Evolutionary conservation across 805 yeast genomes (phyloP).

Genomic region (Priceomyces fermenticarens): DNA sequence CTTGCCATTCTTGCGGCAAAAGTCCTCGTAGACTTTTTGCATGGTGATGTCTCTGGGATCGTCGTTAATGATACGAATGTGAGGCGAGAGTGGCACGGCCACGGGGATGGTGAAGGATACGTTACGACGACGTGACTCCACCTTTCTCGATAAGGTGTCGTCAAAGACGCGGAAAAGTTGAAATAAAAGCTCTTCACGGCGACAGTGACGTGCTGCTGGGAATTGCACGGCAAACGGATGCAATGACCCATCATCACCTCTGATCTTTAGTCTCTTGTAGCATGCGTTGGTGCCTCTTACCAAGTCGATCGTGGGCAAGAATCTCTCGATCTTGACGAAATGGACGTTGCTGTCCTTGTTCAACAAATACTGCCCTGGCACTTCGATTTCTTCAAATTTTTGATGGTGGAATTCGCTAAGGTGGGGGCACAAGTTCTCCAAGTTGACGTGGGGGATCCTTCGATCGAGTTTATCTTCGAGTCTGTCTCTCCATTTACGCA

Average conservation of each 20-base stretch:
- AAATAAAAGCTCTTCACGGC: slow-evolving; percentile 92
- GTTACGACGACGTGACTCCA: slow-evolving; percentile 83
- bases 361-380: slow-evolving; percentile 93
- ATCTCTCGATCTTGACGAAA: slow-evolving; percentile 89
- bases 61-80: slow-evolving; percentile 84
- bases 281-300: slow-evolving; percentile 90
- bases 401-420: slow-evolving; percentile 97
- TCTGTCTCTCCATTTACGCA: slow-evolving; percentile 90
- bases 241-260: slow-evolving; percentile 90
- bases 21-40: slow-evolving; percentile 84
- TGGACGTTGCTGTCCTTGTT: slow-evolving; percentile 87
- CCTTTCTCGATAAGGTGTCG: slow-evolving; percentile 73
- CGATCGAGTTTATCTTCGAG: slow-evolving; percentile 89
- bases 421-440: slow-evolving; percentile 92
- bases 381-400: slow-evolving; percentile 94
- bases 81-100: slow-evolving; percentile 93
- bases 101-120: slow-evolving; percentile 83
- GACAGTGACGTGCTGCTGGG: slow-evolving; percentile 96
- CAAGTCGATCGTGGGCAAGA: slow-evolving; percentile 82
- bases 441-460: slow-evolving; percentile 70
- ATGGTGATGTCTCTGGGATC: slow-evolving; percentile 72
- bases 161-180: slow-evolving; percentile 89
- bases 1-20: slow-evolving; percentile 68
- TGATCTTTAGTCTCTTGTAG: slow-evolving; percentile 79
- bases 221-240: slow-evolving; percentile 95